Conservation (phyloP, 192 early-diverging fungal genomes). For the Gaertneriomyces sp. region DNA sequence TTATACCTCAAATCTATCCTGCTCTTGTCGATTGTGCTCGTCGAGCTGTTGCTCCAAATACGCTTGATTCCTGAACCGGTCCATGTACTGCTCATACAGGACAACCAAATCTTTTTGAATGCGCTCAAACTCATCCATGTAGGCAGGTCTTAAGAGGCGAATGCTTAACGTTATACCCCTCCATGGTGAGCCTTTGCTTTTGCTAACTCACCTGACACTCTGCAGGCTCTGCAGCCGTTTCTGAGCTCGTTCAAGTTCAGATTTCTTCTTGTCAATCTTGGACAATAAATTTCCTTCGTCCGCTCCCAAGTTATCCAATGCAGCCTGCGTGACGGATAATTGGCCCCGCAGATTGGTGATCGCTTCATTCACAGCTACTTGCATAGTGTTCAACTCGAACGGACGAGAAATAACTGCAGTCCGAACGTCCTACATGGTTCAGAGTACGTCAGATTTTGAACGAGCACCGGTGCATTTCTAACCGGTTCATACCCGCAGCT, state of each 20-base stretch:
- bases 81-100: slow-evolving; percentile 51
- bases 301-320: slow-evolving; percentile 38
- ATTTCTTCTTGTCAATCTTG: slow-evolving; percentile 56
- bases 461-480: not conserved
- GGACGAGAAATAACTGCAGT: slow-evolving; percentile 43
- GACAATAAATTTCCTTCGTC: slow-evolving; percentile 48
- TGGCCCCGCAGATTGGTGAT: slow-evolving; percentile 33
- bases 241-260: slow-evolving; percentile 50
- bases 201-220: slow-evolving; percentile 38
- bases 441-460: too few species aligned
- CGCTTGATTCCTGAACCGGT: slow-evolving; percentile 47
- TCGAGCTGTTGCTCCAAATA: slow-evolving; percentile 56
- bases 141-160: slow-evolving; percentile 32
- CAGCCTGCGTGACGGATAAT: slow-evolving; percentile 25
- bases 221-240: slow-evolving; percentile 49
- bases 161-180: not conserved
- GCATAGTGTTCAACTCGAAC: slow-evolving; percentile 46
- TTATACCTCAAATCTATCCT: slow-evolving; percentile 50
- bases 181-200: not conserved
- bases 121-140: slow-evolving; percentile 60
- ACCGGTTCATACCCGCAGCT: slow-evolving; percentile 26
- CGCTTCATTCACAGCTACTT: slow-evolving; percentile 38
- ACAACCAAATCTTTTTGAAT: slow-evolving; percentile 49
- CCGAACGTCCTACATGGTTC: slow-evolving; percentile 33
- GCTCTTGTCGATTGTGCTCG: slow-evolving; percentile 48